Evolutionary conservation across 768 basidiomycete genomes (phyloP).

Genomic region (Xerocomellus amylosporus): DNA sequence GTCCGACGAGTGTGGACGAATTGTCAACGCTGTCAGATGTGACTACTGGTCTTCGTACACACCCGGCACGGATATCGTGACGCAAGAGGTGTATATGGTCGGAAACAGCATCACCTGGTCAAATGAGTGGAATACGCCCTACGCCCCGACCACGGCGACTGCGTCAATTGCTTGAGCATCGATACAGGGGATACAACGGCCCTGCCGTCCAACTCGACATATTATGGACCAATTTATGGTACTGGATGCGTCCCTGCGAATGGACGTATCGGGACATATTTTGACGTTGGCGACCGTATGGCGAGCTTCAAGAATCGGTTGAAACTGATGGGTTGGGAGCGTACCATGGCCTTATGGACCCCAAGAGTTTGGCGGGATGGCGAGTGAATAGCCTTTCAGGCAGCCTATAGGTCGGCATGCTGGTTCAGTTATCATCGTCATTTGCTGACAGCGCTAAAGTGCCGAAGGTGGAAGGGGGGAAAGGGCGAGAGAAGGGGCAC

Average conservation of each 20-base stretch:
- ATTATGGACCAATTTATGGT: constrained; percentile 15
- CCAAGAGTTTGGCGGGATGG: too few relatives aligned
- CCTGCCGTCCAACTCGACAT: constrained; percentile 25
- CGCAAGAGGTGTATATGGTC: constrained; percentile 57
- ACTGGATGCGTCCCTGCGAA: constrained; percentile 22
- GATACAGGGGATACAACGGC: constrained; percentile 40
- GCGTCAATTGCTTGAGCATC: constrained; percentile 53
- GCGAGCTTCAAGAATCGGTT: constrained; percentile 61
- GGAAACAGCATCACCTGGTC: constrained; percentile 65
- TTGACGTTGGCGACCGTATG: constrained; percentile 67
- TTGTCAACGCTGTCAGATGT: constrained; percentile 30
- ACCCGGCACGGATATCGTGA: constrained; percentile 62
- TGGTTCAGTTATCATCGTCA: too few relatives aligned
- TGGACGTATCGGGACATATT: constrained; percentile 41
- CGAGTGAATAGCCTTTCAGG: too few relatives aligned
- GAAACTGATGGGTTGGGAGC: constrained; percentile 38
- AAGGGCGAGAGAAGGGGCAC: too few relatives aligned
- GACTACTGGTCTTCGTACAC: constrained; percentile 60
- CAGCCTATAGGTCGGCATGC: too few relatives aligned
- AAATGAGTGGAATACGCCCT: constrained; percentile 56
- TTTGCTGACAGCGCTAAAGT: too few relatives aligned
- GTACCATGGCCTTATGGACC: too few relatives aligned
- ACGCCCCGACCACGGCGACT: constrained; percentile 68
- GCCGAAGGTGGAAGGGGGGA: too few relatives aligned
- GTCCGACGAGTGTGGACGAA: too few relatives aligned